Conservation (phyloP, 257 asterid genomes). For the Forsythia viridissima region DNA sequence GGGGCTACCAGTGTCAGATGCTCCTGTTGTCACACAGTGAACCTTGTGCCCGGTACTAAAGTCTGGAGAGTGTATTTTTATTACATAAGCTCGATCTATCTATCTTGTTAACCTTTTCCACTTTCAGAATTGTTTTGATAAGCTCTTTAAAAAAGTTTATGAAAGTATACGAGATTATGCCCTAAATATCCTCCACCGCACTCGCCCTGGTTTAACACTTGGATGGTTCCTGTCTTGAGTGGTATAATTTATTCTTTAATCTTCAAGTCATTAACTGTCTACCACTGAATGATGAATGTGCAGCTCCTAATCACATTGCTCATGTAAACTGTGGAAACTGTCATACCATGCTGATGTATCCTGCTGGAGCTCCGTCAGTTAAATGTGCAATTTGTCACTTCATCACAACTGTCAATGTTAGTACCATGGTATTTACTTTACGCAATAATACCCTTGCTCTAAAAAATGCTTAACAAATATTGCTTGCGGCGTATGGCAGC, state of each 20-base stretch:
- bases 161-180: neutral
- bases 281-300: constrained; percentile 26
- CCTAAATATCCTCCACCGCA: too few relatives aligned
- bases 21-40: constrained; percentile 86
- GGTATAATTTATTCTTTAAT: neutral
- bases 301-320: constrained; percentile 66
- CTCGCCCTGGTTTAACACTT: neutral
- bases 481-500: neutral
- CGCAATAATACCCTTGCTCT: neutral
- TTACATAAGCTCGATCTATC: neutral
- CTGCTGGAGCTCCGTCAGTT: constrained; percentile 9
- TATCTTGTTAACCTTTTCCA: too few relatives aligned
- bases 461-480: too few relatives aligned
- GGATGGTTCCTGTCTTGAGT: neutral
- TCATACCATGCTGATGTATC: constrained; percentile 60
- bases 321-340: constrained; percentile 92
- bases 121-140: neutral
- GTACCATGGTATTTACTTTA: constrained; percentile 1
- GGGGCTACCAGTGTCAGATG: constrained; percentile 94
- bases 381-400: constrained; percentile 1
- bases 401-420: neutral
- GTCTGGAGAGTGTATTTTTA: constrained; percentile 6
- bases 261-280: constrained; percentile 18
- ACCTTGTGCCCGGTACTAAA: constrained; percentile 79
- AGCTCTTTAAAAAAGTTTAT: neutral